Base-by-base conservation (phyloP, 148 eudicot genomes). In the Chenopodium suecicum region DNA sequence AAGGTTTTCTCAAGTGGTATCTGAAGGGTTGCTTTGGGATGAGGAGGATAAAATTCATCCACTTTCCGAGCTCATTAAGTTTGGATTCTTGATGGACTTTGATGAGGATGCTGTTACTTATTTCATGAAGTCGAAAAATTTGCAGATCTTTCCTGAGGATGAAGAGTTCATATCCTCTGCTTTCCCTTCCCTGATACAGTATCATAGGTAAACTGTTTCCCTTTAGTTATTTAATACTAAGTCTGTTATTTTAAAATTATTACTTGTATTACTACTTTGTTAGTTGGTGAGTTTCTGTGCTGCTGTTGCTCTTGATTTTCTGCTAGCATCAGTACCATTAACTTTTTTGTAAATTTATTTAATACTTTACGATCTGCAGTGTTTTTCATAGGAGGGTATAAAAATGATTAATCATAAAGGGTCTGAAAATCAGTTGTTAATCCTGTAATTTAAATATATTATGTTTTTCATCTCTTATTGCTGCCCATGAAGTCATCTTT, bases 1-100 rank as follows among this genome's bases (percentile, higher is more conserved):
- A 3, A 83, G 60, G 76, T 90, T 89, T 65, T 75, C 91, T 73
- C 79, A 89, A 82, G 93, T 83, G 9, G 71, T 93, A 37, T 78
- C 94, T n/a, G 86, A 85, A 63, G 94, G 94, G 47, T 17, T 91
- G 75, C 47, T 91, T 23, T 90, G 92, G 92, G 92, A 89, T 65
- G 82, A 84, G 54, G 93, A 86, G 70, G 88, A 84, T 37, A 76
- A 78, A 29, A 77, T 89, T 10, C 70, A 66, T 16, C 77, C 76
- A 54, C 88, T 93, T 73, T 76, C 87, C 1, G 92, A 93, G 75
- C 84, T 91, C 54, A 84, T 93, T 67, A 90, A 79, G 87, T 29
- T 89, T 72, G 93, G 93, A 1, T 89, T 88, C 69, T 46, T 89
- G 47, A 19, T 88, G 79, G 83, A 84, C 41, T 91, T 93, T 41